Conservation (phyloP, 345 rosid genomes). For the Triadica sebifera region DNA sequence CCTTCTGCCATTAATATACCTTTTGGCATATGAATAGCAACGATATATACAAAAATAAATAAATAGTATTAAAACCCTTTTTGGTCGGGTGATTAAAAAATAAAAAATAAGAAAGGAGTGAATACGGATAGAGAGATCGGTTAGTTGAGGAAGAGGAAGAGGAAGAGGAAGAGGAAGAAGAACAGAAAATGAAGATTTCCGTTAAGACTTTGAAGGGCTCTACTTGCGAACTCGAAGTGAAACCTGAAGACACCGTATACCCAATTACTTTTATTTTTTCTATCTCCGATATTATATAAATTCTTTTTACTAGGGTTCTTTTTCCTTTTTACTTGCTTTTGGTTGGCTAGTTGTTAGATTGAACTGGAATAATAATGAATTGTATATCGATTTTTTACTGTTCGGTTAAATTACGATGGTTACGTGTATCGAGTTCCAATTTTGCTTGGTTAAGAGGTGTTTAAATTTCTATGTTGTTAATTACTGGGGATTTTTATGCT, state of each 20-base stretch:
- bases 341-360: background rate
- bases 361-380: background rate
- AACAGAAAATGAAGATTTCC: slow-evolving; percentile 61
- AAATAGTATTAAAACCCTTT: background rate
- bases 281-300: background rate
- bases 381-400: background rate
- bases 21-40: background rate
- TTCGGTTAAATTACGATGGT: background rate
- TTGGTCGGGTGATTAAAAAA: background rate
- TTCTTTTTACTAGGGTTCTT: background rate
- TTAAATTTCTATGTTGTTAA: no score
- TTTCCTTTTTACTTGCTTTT: background rate
- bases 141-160: background rate
- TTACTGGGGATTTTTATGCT: background rate
- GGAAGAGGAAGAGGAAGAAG: background rate
- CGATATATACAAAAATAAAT: no score
- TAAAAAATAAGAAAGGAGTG: background rate
- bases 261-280: background rate
- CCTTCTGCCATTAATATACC: no score
- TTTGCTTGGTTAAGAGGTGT: background rate
- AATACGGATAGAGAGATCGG: slow-evolving; percentile 25
- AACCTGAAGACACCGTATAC: slow-evolving; percentile 53
- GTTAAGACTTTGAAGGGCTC: slow-evolving; percentile 75
- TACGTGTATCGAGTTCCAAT: background rate
- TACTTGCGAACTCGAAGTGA: slow-evolving; percentile 65